phyloP scores from a whole-genome alignment of 2,329 filamentous ascomycete genomes.

The Lachnellula arida region DNA sequence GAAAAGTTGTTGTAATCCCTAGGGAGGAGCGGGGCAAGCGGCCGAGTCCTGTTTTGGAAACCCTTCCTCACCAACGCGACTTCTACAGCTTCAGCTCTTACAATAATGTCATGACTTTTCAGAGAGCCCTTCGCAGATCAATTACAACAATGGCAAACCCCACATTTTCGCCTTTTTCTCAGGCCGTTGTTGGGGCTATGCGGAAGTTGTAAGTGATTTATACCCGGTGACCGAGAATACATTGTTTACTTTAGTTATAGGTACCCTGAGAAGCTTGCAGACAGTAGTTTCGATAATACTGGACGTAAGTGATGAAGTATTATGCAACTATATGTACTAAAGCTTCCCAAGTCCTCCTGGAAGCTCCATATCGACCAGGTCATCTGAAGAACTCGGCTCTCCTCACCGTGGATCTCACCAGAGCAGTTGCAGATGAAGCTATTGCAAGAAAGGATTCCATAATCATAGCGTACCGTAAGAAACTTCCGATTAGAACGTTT shows the following conservation, averaged over 20 bases:
- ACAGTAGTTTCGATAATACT: constrained; percentile 95
- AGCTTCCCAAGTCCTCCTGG: constrained; percentile 53
- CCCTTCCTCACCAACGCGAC: neutral
- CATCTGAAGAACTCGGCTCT: constrained; percentile 64
- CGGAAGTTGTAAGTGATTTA: constrained; percentile 61
- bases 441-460: constrained; percentile 71
- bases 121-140: constrained; percentile 6
- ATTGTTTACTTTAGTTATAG: constrained; percentile 39
- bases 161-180: constrained; percentile 44
- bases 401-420: constrained; percentile 86
- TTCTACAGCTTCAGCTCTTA: neutral
- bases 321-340: constrained; percentile 3
- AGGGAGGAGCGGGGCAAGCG: constrained; percentile 4
- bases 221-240: constrained; percentile 2
- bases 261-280: constrained; percentile 85
- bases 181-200: constrained; percentile 73
- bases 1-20: constrained; percentile 17
- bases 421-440: constrained; percentile 83
- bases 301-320: constrained; percentile 46
- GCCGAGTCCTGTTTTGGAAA: constrained; percentile 6
- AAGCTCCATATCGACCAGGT: constrained; percentile 58
- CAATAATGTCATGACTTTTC: constrained; percentile 19
- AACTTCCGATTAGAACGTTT: neutral
- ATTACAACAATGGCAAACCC: constrained; percentile 21
- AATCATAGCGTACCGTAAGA: constrained; percentile 82